phyloP scores from a whole-genome alignment of 208 protist genomes.

The Histomonas meleagridis region DNA sequence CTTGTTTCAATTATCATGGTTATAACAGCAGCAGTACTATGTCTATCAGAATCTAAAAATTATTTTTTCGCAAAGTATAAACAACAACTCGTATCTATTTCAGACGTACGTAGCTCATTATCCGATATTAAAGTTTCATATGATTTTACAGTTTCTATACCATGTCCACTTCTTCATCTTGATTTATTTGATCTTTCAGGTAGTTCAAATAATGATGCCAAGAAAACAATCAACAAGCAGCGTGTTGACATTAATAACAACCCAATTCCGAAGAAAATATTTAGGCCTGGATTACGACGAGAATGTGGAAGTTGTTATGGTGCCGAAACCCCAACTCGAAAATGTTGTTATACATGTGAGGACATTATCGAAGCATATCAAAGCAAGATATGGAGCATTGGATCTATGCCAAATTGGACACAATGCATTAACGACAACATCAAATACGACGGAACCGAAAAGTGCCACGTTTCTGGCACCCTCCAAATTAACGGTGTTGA shows the following conservation, averaged over 20 bases:
- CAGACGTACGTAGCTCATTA: not conserved
- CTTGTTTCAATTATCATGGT: not conserved
- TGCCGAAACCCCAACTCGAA: not conserved
- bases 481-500: not conserved
- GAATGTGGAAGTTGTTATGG: conserved; percentile 36
- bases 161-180: conserved; percentile 9
- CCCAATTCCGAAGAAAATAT: not conserved
- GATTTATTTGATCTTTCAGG: conserved; percentile 18
- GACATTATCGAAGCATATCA: not conserved
- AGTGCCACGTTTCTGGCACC: not conserved
- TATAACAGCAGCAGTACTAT: not conserved
- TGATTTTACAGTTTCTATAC: conserved; percentile 18
- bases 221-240: not conserved
- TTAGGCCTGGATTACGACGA: too few relatives aligned
- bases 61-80: not conserved
- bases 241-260: not conserved
- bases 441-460: not conserved
- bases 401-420: not conserved
- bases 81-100: conserved; percentile 28
- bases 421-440: not conserved
- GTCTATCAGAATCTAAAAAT: not conserved
- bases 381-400: not conserved
- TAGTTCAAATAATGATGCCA: not conserved
- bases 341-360: conserved; percentile 40
- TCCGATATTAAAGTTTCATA: not conserved